Base-by-base conservation (phyloP, 2,329 filamentous ascomycete species). In the Colletotrichum aenigma region DNA sequence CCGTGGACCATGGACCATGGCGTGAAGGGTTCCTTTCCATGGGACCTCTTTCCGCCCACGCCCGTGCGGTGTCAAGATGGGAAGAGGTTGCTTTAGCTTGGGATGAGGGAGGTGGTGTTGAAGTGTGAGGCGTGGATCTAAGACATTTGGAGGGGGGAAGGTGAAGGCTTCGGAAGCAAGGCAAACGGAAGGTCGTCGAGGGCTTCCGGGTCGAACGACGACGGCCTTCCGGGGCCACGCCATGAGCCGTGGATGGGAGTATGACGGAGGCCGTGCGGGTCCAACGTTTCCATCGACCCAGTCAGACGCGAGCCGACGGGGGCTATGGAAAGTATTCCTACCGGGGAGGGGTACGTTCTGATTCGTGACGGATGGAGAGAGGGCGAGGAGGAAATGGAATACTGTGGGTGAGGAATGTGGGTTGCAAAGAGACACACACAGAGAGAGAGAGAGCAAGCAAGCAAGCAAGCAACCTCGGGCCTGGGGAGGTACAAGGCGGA, bases 201-300 rank as follows among this genome's bases (percentile, higher is more conserved):
- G 69, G 13, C 64, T 62, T 38, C 65, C 21, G 73, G 64, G 36
- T 76, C 64, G 43, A 68, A 69, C 70, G 64, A 76, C 64, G 70
- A 74, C 65, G 34, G 26, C 48, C 16, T 74, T 32, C 21, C 58
- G 32, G 70, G 64, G 21, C 36, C 56, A 73, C 70, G 64, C 70
- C 70, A 69, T 69, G 64, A 34, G 48, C 70, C 64, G 32, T 69
- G 60, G 26, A 69, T 30, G 70, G 70, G 70, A 68, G 18, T 75
- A 75, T 73, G 73, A 73, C 69, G 73, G 64, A 75, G 48, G 56
- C 56, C 52, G 67, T 73, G 73, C 73, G 73, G 62, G 69, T 73
- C 69, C 62, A 34, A 64, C 56, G 73, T 34, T 60, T 61, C 21
- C 30, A 67, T 48, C 26, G 62, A 43, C 18, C 73, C 73, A 75